These are phyloP conservation scores for Calycina marina DNA, from an alignment of 2,329 filamentous ascomycete species.

Conservation along the genomic window DNA sequence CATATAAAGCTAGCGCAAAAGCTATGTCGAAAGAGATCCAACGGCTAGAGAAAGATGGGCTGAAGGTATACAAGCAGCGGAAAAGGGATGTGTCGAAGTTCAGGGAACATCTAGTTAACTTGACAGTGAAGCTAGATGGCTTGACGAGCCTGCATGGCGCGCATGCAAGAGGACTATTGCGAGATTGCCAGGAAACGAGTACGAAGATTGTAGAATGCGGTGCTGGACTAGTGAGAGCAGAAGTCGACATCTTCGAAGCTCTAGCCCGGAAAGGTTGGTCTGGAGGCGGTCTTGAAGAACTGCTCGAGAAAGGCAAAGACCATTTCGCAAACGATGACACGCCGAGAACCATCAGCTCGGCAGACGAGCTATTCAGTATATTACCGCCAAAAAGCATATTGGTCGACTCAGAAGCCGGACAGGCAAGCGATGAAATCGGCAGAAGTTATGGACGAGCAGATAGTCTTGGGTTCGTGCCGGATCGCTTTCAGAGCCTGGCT, in stretches of 20 bases:
- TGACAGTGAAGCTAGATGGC: slow-evolving; percentile 47
- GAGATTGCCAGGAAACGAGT: slow-evolving; percentile 52
- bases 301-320: slow-evolving; percentile 49
- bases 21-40: slow-evolving; percentile 45
- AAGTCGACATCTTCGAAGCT: slow-evolving; percentile 56
- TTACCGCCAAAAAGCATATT: slow-evolving; percentile 49
- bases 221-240: slow-evolving; percentile 50
- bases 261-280: slow-evolving; percentile 53
- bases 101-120: slow-evolving; percentile 45
- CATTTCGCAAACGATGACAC: slow-evolving; percentile 34
- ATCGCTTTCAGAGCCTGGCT: slow-evolving; percentile 43
- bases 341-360: slow-evolving; percentile 22
- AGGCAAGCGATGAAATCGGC: neutral
- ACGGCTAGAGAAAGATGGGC: slow-evolving; percentile 47
- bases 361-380: slow-evolving; percentile 46
- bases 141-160: slow-evolving; percentile 44
- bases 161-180: slow-evolving; percentile 42
- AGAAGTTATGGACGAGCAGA: slow-evolving; percentile 32
- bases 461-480: slow-evolving; percentile 36
- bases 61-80: slow-evolving; percentile 43
- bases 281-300: slow-evolving; percentile 50
- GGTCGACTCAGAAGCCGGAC: slow-evolving; percentile 26
- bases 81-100: slow-evolving; percentile 47
- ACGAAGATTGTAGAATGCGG: slow-evolving; percentile 46
- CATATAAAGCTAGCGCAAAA: slow-evolving; percentile 40